A percentile compares a stretch with the other conserved stretches of the same genome.
Evolutionary conservation across 1,284 basidiomycete species (phyloP).

Genomic region (Flammula alnicola): DNA sequence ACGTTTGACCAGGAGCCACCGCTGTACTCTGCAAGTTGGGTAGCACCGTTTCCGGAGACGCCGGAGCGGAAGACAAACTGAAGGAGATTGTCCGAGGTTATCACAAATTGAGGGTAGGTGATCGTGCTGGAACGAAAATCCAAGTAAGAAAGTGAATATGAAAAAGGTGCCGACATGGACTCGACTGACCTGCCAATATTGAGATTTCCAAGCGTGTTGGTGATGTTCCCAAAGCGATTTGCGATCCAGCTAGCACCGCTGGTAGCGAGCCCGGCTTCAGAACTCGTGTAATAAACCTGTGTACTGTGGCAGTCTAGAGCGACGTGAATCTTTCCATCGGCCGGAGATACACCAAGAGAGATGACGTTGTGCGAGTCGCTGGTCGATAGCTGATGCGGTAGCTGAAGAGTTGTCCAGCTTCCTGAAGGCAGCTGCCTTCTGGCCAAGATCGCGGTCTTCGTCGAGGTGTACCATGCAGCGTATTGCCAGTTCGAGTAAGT

Average conservation of each 20-base stretch:
- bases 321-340: conserved; percentile 47
- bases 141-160: background rate
- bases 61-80: conserved; percentile 50
- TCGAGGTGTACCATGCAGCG: conserved; percentile 47
- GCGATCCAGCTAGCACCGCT: conserved; percentile 44
- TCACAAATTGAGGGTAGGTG: conserved; percentile 51
- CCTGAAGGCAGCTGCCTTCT: conserved; percentile 43
- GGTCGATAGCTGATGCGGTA: conserved; percentile 42
- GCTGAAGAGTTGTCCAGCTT: conserved; percentile 42
- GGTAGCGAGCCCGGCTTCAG: conserved; percentile 40
- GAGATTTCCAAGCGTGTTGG: conserved; percentile 41
- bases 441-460: conserved; percentile 38
- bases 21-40: conserved; percentile 47
- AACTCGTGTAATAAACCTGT: conserved; percentile 43
- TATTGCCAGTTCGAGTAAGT: conserved; percentile 44
- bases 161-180: background rate
- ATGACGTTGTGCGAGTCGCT: conserved; percentile 48
- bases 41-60: conserved; percentile 47
- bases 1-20: conserved; percentile 44
- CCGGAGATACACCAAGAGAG: conserved; percentile 44
- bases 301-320: conserved; percentile 49
- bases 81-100: conserved; percentile 45
- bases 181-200: conserved; percentile 43
- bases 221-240: conserved; percentile 42
- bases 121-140: conserved; percentile 30